phyloP scores from a whole-genome alignment of 345 rosid species.

The rapeseed (Brassica napus) region Da-Ae NC_063438.1:23989501-23990000 shows the following conservation, averaged over 20 bases:
- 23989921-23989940: constrained; percentile 15
- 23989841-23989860: constrained; percentile 55
- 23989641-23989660: constrained; percentile 20
- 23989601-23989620: constrained; percentile 4
- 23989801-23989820: constrained; percentile 34
- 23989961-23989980: constrained; percentile 53
- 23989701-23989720: constrained; percentile 39
- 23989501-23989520: constrained; percentile 37
- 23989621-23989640: neutral
- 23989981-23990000: constrained; percentile 60
- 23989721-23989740: constrained; percentile 35
- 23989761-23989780: constrained; percentile 37
- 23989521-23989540: constrained; percentile 22
- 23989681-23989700: constrained; percentile 37
- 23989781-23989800: constrained; percentile 20
- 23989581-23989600: constrained; percentile 37
- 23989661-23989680: constrained; percentile 17
- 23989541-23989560: constrained; percentile 41
- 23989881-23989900: constrained; percentile 43
- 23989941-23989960: constrained; percentile 63
- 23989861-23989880: constrained; percentile 56
- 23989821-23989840: constrained; percentile 36
- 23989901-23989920: constrained; percentile 33
- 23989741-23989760: constrained; percentile 32
- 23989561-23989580: constrained; percentile 39